Evolutionary conservation across 2,329 filamentous ascomycete genomes (phyloP), one percentile per base, ranked within the genome.

Genomic region (Parascedosporium putredinis): DNA sequence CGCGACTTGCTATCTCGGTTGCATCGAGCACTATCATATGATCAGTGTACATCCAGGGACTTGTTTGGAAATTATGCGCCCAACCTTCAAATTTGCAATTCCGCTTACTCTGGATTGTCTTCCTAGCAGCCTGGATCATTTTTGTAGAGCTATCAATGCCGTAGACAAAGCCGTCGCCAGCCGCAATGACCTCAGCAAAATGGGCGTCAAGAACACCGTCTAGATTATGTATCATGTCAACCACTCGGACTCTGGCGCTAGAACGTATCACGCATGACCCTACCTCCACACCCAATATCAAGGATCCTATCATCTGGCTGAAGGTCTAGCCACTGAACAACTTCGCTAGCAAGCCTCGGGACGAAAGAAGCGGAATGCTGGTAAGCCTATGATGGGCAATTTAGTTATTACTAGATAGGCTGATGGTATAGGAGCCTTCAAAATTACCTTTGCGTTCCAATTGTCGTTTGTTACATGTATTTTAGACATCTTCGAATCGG

Each of bases 221-320:
- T 78, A 23, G 12, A 38, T 31, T 27, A 23, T 10, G 22, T 34
- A 10, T 29, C 9, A n/a, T 45, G 29, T 24, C 10, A 42, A 5
- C n/a, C 25, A 23, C 20, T 33, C 20, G n/a, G 20, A 18, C 7
- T 36, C 43, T 12, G 25, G 24, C 14, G 14, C 5, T 20, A 16
- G 12, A 10, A 20, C 12, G 38, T 31, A 12, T 12, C 27, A 12
- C 12, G 27, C 7, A 12, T 20, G 40, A 22, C 62, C 66, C 53
- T 51, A 78, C 76, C 80, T 40, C 81, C 81, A 55, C 81, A 84
- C 12, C 81, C 81, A 49, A 84, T 64, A 54, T 84, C 81, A 2
- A 84, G 66, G 20, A 84, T 70, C 14, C 66, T 60, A 58, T 84
- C 80, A 54, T 77, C 72, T 24, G 72, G 68, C 51, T 78, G 69